Evolutionary conservation across 176 grass and related monocot species (phyloP), one percentile per base, ranked within the genome.

Genomic region (Oryza meyeriana): DNA sequence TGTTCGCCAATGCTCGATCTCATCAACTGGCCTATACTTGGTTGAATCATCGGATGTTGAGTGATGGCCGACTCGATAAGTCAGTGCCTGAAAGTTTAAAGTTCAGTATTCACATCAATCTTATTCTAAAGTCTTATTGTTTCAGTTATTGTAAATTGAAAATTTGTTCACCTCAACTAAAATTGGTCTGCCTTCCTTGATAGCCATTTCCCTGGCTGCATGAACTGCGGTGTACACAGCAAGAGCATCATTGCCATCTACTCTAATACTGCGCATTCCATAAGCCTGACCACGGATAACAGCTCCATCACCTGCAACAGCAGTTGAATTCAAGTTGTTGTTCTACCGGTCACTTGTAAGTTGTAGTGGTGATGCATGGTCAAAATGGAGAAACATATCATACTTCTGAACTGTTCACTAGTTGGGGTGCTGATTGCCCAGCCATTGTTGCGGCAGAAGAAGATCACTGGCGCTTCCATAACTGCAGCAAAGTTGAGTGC

Each of bases 361-460:
- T 25, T 12, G 24, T 16, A 59, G 25, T 59, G 8, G 55, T 59
- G n/a, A 59, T 59, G 1, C 70, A 85, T 29, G 76, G 29, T 47
- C 13, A 76, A 42, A 26, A 69, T 10, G 29, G 12, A 79, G 50
- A 71, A 8, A 66, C 10, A 63, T 38, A 84, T 52, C 25, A 29
- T 94, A 99, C 96, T 92, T 92, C 91, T 92, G 86, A 99, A 99
- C 50, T 99, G 97, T 80, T 99, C 97, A 8, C 41, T 63, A 40
- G 85, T 94, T 22, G 93, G 97, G 32, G 97, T 99, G 76, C 97
- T 99, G 80, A 99, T 99, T 66, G 97, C 97, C 97, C 97, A 99
- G 35, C 97, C 97, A 90, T 99, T 99, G 83, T 96, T 99, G 22
- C 93, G 93, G 73, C 97, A 99, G 87, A 94, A 99, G 89, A 99